These are phyloP conservation scores for Wallacemonas sp. DNA, from an alignment of 208 protist species.

Conservation along the genomic window DNA sequence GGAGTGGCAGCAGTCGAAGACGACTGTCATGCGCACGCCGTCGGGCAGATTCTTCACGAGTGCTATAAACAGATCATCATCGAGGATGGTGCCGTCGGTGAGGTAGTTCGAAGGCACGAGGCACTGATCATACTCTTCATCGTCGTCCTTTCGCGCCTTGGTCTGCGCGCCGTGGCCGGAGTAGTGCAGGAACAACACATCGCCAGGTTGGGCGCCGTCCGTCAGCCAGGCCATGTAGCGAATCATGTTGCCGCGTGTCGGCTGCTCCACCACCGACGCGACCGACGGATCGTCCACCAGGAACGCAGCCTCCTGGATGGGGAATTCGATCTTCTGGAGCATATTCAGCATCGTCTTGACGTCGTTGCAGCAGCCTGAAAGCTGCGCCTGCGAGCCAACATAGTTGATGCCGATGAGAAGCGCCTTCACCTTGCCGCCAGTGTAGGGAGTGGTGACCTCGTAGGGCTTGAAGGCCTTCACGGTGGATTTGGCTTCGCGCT, in stretches of 20 bases:
- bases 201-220: slow-evolving; percentile 65
- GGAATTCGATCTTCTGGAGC: slow-evolving; percentile 4
- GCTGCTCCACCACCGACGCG: slow-evolving; percentile 38
- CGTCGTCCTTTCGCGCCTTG: slow-evolving; percentile 35
- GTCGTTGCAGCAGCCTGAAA: slow-evolving; percentile 65
- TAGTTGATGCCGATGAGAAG: slow-evolving; percentile 83
- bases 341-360: slow-evolving; percentile 26
- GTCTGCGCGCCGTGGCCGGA: slow-evolving; percentile 87
- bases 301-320: slow-evolving; percentile 1
- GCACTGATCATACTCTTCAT: slow-evolving; percentile 82
- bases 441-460: slow-evolving; percentile 32
- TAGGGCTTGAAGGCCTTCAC: slow-evolving; percentile 44
- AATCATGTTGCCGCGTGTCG: slow-evolving; percentile 87
- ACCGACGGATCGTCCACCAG: slow-evolving; percentile 4
- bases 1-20: slow-evolving; percentile 95
- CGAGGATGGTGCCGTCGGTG: slow-evolving; percentile 66
- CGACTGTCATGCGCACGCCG: slow-evolving; percentile 84
- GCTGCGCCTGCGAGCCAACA: slow-evolving; percentile 32
- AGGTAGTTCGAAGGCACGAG: slow-evolving; percentile 79
- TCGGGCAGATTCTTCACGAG: slow-evolving; percentile 71
- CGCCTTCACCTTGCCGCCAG: slow-evolving; percentile 44
- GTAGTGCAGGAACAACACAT: slow-evolving; percentile 91
- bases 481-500: too few species aligned
- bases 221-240: slow-evolving; percentile 87
- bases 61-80: slow-evolving; percentile 88